Evolutionary conservation across 805 yeast species (phyloP).

Genomic region (Suhomyces prunicola): DNA sequence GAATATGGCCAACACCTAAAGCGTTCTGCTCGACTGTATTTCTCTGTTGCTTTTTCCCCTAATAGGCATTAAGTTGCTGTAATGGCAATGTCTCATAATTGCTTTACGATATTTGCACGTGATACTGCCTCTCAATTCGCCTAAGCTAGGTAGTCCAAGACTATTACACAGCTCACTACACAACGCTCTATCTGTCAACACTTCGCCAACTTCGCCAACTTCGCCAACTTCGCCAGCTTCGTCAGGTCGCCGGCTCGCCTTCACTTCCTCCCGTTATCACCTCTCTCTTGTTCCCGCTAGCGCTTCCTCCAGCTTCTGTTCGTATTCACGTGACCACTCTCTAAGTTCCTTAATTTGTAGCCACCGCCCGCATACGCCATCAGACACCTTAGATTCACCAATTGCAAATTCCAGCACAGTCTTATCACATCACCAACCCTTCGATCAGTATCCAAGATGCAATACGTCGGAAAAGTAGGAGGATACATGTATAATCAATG

Average conservation of each 20-base stretch:
- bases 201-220: neutral
- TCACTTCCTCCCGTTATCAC: neutral
- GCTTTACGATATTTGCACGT: neutral
- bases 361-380: neutral
- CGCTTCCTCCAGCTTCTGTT: neutral
- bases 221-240: neutral
- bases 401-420: neutral
- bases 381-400: neutral
- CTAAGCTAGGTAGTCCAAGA: neutral
- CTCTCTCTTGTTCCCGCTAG: neutral
- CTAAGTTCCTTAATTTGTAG: neutral
- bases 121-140: neutral
- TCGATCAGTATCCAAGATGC: constrained; percentile 51
- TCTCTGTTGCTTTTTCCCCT: neutral
- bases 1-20: neutral
- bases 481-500: constrained; percentile 95
- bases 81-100: neutral
- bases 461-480: constrained; percentile 93
- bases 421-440: constrained; percentile 8
- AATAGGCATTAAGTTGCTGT: neutral
- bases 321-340: neutral
- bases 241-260: neutral
- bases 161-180: neutral
- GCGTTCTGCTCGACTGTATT: neutral
- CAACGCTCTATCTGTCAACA: neutral